These are phyloP conservation scores for Pyrenochaeta sp. DNA, from an alignment of 2,329 filamentous ascomycete genomes.

Conservation along the genomic window DNA sequence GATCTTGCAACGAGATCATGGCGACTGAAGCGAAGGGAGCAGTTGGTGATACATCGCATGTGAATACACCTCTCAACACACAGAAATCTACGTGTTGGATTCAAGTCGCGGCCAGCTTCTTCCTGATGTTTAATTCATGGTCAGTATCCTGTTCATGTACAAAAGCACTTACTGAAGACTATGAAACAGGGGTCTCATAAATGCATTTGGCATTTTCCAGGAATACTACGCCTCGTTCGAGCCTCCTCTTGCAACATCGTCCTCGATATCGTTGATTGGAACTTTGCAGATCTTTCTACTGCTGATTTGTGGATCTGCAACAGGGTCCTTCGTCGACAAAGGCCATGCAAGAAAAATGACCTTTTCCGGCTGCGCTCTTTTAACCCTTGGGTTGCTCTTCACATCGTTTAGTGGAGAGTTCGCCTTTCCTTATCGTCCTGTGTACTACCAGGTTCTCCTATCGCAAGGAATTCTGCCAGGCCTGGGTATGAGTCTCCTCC, in stretches of 20 bases:
- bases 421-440: slow-evolving; percentile 3
- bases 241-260: slow-evolving; percentile 30
- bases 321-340: slow-evolving; percentile 20
- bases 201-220: slow-evolving; percentile 38
- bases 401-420: slow-evolving; percentile 56
- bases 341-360: slow-evolving; percentile 15
- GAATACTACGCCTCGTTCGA: slow-evolving; percentile 33
- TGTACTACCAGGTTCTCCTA: slow-evolving; percentile 55
- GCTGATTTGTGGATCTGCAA: slow-evolving; percentile 17
- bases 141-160: slow-evolving; percentile 1
- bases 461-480: slow-evolving; percentile 30
- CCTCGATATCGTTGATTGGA: slow-evolving; percentile 60
- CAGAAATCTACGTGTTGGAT: no score
- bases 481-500: slow-evolving; percentile 22
- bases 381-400: slow-evolving; percentile 58
- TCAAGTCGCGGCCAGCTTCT: slow-evolving; percentile 18
- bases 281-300: slow-evolving; percentile 42
- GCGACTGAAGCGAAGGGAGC: no score
- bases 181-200: slow-evolving; percentile 23
- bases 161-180: not conserved
- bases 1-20: no score
- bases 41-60: no score
- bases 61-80: no score
- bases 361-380: slow-evolving; percentile 47
- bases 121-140: slow-evolving; percentile 26